These are phyloP conservation scores for barley (Hordeum vulgare) DNA, from an alignment of 176 grass and related monocot genomes.

Conservation along the genomic window MorexV3_pseudomolecules_assembly NC_058519.1:209714669-209715168, in stretches of 20 bases:
- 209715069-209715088: no score
- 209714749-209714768: conserved; percentile 66
- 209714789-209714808: conserved; percentile 72
- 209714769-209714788: no score
- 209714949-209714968: conserved; percentile 28
- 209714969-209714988: conserved; percentile 34
- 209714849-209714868: conserved; percentile 81
- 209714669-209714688: conserved; percentile 77
- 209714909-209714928: conserved; percentile 77
- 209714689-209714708: conserved; percentile 96
- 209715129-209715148: no score
- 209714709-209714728: conserved; percentile 82
- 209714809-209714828: conserved; percentile 58
- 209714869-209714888: conserved; percentile 92
- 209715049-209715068: no score
- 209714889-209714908: conserved; percentile 97
- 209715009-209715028: conserved; percentile 29
- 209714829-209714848: conserved; percentile 87
- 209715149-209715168: no score
- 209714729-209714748: conserved; percentile 38
- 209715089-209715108: no score
- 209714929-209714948: conserved; percentile 81
- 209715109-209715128: no score
- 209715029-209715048: conserved; percentile 43
- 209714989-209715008: conserved; percentile 23